Evolutionary conservation across 1,284 basidiomycete genomes (phyloP), one percentile per base, ranked within the genome.

Genomic region (Somion occarium): DNA sequence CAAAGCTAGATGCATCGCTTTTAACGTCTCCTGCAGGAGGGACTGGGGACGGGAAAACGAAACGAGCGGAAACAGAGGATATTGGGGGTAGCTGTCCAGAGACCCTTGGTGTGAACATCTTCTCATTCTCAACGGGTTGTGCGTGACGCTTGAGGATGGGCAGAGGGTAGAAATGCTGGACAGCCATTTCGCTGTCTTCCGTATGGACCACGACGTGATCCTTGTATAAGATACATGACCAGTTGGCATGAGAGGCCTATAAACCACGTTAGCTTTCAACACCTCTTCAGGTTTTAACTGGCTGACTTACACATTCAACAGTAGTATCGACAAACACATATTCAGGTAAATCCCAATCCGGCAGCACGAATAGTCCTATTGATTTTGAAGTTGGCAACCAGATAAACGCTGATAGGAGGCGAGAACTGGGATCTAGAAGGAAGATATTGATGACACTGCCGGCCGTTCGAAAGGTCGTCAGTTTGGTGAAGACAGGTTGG

Each of bases 381-480:
- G 73, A 75, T 55, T 76, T 74, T 11, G 72, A 65, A 43, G 60
- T 63, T 53, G 55, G 51, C 51, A 85, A 71, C 78, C 80, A 87
- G 12, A 87, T 74, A 56, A 86, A 87, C 2, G 82, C 82, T 11
- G 81, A 80, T 38, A 87, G 62, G n/a, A 87, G 63, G 38, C 82
- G 69, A 44, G 73, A 71, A 2, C 73, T 68, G 0, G 85, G 83
- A 59, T 88, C 84, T 27, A 88, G 73, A n/a, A 88, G 69, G 61
- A 87, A 88, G 25, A 88, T 78, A 56, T 86, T 86, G 80, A 88
- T 85, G 11, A 87, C 84, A 2, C 83, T 76, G 1, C 85, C 85
- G 1, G 73, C 72, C 0, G 81, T 85, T 58, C 74, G 75, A 61
- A 87, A 87, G 15, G 73, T 71, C 9, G 81, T 76, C 19, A 87